These are phyloP conservation scores for Radiomyces spectabilis DNA, from an alignment of 192 early-diverging fungal species.

Conservation along the genomic window DNA sequence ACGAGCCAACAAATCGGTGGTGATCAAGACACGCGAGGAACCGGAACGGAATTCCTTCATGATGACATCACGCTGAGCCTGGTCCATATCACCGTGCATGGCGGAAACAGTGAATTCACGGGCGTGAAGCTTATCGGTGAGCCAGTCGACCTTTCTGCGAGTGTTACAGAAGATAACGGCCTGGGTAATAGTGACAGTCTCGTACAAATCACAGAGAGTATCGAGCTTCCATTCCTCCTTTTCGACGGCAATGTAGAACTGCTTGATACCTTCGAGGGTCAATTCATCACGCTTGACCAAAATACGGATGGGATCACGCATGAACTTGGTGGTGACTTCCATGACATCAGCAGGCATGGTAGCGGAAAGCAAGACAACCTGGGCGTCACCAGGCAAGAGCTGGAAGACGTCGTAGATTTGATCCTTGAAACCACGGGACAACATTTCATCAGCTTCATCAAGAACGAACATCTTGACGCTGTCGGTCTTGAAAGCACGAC, in stretches of 20 bases:
- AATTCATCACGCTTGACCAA: conserved; percentile 97
- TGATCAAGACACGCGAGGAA: conserved; percentile 94
- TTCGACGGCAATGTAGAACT: conserved; percentile 98
- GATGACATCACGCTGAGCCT: conserved; percentile 90
- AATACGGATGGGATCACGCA: conserved; percentile 98
- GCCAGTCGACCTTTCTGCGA: conserved; percentile 98
- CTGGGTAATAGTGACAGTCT: conserved; percentile 96
- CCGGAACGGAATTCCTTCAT: conserved; percentile 99
- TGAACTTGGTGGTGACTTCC: conserved; percentile 95
- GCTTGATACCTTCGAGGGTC: conserved; percentile 86
- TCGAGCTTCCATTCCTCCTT: conserved; percentile 99
- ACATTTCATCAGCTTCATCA: conserved; percentile 99
- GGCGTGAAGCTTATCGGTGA: conserved; percentile 92
- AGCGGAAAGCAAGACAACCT: conserved; percentile 95
- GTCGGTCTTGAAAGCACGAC: conserved; percentile 74
- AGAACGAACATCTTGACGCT: conserved; percentile 96
- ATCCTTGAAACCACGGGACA: conserved; percentile 98
- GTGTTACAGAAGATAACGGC: conserved; percentile 99
- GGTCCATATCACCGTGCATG: conserved; percentile 99
- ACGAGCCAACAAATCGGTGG: conserved; percentile 96
- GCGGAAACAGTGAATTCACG: conserved; percentile 94
- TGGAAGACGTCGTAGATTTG: conserved; percentile 97
- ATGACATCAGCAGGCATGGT: conserved; percentile 95
- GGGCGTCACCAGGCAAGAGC: conserved; percentile 78
- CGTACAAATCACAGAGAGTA: conserved; percentile 97